Evolutionary conservation across 2,329 filamentous ascomycete genomes (phyloP).

Genomic region (Zymoseptoria tritici): DNA sequence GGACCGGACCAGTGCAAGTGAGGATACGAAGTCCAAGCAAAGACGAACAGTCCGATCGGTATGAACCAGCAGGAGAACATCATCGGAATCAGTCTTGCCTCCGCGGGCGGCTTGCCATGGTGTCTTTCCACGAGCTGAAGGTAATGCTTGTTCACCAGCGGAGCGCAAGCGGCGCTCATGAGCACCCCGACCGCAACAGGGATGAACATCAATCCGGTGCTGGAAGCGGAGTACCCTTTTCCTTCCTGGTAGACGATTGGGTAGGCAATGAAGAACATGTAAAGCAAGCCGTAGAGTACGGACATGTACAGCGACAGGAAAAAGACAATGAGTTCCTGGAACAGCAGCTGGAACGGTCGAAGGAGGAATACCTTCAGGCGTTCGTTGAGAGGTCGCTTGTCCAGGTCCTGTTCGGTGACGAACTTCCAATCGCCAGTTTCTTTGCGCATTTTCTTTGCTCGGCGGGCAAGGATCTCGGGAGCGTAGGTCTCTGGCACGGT

Average conservation of each 20-base stretch:
- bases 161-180: slow-evolving; percentile 33
- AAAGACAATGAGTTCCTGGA: slow-evolving; percentile 76
- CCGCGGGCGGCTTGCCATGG: slow-evolving; percentile 67
- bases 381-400: slow-evolving; percentile 60
- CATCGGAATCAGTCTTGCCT: slow-evolving; percentile 72
- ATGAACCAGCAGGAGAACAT: slow-evolving; percentile 49
- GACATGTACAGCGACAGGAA: slow-evolving; percentile 68
- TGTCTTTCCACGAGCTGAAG: slow-evolving; percentile 54
- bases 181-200: slow-evolving; percentile 24
- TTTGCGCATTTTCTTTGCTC: slow-evolving; percentile 65
- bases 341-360: slow-evolving; percentile 78
- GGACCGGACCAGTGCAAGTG: slow-evolving; percentile 64
- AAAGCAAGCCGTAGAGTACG: slow-evolving; percentile 17
- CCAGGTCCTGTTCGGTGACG: slow-evolving; percentile 75
- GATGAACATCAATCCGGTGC: slow-evolving; percentile 61
- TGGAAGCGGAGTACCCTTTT: slow-evolving; percentile 72
- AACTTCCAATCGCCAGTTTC: slow-evolving; percentile 58
- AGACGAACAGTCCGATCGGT: slow-evolving; percentile 59
- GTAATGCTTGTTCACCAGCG: slow-evolving; percentile 76
- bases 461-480: slow-evolving; percentile 61
- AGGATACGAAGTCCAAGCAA: slow-evolving; percentile 62
- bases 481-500: slow-evolving; percentile 89
- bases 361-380: slow-evolving; percentile 67
- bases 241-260: slow-evolving; percentile 66
- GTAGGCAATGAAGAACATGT: slow-evolving; percentile 61